A percentile compares a stretch with the other conserved stretches of the same genome.
Evolutionary conservation across 768 basidiomycete genomes (phyloP).

Genomic region (Kondoa subrosea): DNA sequence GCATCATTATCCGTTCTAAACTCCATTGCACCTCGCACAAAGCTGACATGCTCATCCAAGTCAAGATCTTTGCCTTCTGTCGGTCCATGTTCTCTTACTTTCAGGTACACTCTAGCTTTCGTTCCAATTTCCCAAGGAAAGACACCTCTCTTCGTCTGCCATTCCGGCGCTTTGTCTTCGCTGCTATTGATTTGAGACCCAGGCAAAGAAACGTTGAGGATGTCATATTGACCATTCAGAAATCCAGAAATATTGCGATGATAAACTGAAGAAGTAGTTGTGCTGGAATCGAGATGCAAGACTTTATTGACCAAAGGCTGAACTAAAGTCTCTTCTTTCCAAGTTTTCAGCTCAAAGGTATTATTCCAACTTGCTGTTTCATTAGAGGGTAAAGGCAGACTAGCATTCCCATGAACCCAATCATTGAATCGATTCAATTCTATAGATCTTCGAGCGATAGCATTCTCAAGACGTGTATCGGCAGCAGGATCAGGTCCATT

Average conservation of each 20-base stretch:
- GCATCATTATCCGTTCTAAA: not conserved
- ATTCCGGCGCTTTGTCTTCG: conserved; percentile 2
- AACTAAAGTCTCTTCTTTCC: not conserved
- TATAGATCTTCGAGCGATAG: not conserved
- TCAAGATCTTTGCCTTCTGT: conserved; percentile 6
- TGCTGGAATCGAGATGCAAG: not conserved
- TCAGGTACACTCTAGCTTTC: conserved; percentile 7
- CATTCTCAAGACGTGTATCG: not conserved
- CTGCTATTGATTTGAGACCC: conserved; percentile 2
- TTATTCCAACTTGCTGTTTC: conserved; percentile 2
- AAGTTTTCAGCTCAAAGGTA: not conserved
- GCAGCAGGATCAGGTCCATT: not conserved
- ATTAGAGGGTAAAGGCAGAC: not conserved
- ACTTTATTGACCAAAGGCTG: not conserved
- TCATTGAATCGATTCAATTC: conserved; percentile 4
- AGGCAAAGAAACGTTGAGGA: conserved; percentile 1
- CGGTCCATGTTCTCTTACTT: conserved; percentile 12
- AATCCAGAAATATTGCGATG: conserved; percentile 17
- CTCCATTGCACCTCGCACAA: conserved; percentile 4
- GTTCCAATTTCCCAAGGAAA: conserved; percentile 15
- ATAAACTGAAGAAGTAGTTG: conserved; percentile 6
- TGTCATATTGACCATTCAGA: conserved; percentile 11
- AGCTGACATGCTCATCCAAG: conserved; percentile 7
- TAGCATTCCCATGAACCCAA: not conserved
- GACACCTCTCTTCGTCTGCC: conserved; percentile 1